A percentile compares a stretch with the other conserved stretches of the same genome.
Evolutionary conservation across 2,329 filamentous ascomycete genomes (phyloP).

Genomic region (Atkinsonella hypoxylon): DNA sequence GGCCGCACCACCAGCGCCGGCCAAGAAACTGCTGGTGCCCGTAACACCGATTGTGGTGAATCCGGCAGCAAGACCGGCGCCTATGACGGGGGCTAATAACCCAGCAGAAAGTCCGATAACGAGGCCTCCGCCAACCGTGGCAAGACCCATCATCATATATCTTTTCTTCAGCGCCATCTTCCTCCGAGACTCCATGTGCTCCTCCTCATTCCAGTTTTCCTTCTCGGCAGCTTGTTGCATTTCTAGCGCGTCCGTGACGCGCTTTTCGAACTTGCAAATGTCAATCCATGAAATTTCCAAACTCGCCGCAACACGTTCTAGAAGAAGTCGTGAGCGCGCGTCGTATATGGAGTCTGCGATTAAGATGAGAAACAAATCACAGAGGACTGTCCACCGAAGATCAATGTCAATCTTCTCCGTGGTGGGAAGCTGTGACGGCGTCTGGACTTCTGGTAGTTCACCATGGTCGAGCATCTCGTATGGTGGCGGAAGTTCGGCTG

Average conservation of each 20-base stretch:
- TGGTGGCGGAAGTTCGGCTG: slow-evolving; percentile 41
- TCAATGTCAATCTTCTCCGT: slow-evolving; percentile 88
- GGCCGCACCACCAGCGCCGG: slow-evolving; percentile 82
- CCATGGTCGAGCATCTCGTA: slow-evolving; percentile 54
- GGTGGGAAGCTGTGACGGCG: slow-evolving; percentile 68
- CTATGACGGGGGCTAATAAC: slow-evolving; percentile 83
- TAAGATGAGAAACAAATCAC: slow-evolving; percentile 88
- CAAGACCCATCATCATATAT: slow-evolving; percentile 91
- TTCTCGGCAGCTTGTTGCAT: slow-evolving; percentile 93
- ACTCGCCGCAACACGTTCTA: slow-evolving; percentile 72
- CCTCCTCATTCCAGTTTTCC: slow-evolving; percentile 96
- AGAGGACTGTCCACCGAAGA: slow-evolving; percentile 90
- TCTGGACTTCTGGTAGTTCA: slow-evolving; percentile 67
- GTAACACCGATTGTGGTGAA: slow-evolving; percentile 91
- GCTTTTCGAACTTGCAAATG: slow-evolving; percentile 93
- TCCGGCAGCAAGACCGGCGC: slow-evolving; percentile 82
- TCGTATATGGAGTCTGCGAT: slow-evolving; percentile 95
- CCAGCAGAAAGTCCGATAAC: slow-evolving; percentile 94
- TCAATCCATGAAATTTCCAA: slow-evolving; percentile 82
- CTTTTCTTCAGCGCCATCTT: slow-evolving; percentile 72
- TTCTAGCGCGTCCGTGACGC: slow-evolving; percentile 89
- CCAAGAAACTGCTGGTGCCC: slow-evolving; percentile 79
- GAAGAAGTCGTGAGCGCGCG: slow-evolving; percentile 67
- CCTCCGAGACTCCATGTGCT: slow-evolving; percentile 77
- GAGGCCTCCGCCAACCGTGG: slow-evolving; percentile 86